Evolutionary conservation across 306 rosid species (phyloP).

Genomic region (peach (Prunus persica)): DNA sequence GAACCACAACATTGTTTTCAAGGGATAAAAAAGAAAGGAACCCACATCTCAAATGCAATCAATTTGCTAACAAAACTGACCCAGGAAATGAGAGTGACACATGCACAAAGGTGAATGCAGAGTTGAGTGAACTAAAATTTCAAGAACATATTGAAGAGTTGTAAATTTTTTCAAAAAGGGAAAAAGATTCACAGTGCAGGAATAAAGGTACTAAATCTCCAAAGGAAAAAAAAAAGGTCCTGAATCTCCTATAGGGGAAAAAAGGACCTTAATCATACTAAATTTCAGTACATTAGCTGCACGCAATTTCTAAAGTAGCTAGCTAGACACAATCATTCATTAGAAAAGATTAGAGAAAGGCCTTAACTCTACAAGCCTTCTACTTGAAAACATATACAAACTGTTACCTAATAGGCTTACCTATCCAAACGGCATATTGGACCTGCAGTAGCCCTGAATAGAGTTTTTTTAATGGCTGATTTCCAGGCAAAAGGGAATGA

Average conservation of each 20-base stretch:
- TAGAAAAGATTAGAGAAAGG: neutral
- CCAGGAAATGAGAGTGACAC: neutral
- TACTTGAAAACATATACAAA: constrained; percentile 1
- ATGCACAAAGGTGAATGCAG: neutral
- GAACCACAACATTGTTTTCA: constrained; percentile 1
- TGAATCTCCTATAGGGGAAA: neutral
- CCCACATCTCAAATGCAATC: neutral
- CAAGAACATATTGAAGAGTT: neutral
- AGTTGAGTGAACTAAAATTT: neutral
- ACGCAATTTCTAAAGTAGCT: neutral
- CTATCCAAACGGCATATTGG: constrained; percentile 66
- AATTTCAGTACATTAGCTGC: neutral
- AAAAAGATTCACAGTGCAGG: neutral
- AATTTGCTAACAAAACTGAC: neutral
- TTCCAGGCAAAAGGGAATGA: constrained; percentile 94
- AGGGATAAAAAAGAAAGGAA: neutral
- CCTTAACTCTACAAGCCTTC: neutral
- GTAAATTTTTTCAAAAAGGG: neutral
- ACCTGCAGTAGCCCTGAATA: constrained; percentile 60
- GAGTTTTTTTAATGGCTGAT: constrained; percentile 74
- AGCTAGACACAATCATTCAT: neutral
- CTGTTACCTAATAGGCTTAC: constrained; percentile 27
- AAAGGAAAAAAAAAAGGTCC: neutral
- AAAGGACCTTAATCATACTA: neutral
- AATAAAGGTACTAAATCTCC: neutral